These are phyloP conservation scores for Ambispora gerdemannii DNA, from an alignment of 192 early-diverging fungal genomes.

Conservation along the genomic window DNA sequence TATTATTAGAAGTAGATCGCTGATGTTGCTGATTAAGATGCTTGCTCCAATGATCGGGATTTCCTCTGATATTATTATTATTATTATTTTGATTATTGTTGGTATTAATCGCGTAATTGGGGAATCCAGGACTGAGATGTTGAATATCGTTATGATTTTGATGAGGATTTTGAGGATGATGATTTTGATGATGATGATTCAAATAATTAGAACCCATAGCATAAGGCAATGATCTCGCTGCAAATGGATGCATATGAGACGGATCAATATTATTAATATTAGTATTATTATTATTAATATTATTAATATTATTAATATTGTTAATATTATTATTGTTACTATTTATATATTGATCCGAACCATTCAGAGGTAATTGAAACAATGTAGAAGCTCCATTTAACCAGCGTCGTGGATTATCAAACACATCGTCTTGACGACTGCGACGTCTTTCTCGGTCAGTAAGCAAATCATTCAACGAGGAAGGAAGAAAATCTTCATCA, in stretches of 20 bases:
- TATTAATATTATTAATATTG: neutral
- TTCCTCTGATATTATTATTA: neutral
- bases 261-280: constrained; percentile 19
- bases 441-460: constrained; percentile 44
- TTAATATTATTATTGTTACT: no score
- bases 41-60: neutral
- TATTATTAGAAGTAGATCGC: neutral
- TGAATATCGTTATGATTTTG: constrained; percentile 17
- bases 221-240: constrained; percentile 18
- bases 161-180: no score
- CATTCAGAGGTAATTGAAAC: constrained; percentile 13
- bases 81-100: neutral
- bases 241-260: constrained; percentile 25
- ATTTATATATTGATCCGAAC: no score
- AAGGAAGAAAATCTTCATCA: constrained; percentile 46
- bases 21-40: neutral
- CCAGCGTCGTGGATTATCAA: constrained; percentile 11
- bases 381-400: constrained; percentile 5
- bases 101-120: neutral
- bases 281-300: neutral
- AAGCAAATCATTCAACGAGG: constrained; percentile 53
- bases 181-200: neutral
- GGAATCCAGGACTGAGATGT: neutral
- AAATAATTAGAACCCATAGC: constrained; percentile 5
- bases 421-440: constrained; percentile 40